Base-by-base conservation (phyloP, 129 eudicot genomes). In the Tanacetum coccineum region DNA sequence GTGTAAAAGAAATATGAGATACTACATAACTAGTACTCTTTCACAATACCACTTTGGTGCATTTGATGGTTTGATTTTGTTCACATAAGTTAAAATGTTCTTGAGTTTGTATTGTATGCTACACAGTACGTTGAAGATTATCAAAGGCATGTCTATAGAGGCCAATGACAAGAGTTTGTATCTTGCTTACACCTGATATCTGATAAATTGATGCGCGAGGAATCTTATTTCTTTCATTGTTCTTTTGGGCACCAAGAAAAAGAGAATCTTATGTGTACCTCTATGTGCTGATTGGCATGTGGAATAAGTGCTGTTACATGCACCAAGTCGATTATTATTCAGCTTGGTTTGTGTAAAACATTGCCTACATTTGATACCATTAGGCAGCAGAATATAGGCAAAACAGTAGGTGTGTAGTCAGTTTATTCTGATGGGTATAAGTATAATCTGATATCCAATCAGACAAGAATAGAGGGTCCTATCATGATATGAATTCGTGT, bases 1-100 rank as follows among this genome's bases (percentile, higher is more conserved):
- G 58, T 66, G 72, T 17, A 52, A 51, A 26, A 71, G 67, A 67
- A 40, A 51, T 49, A 61, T 71, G 62, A 46, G 77, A 73, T 73
- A 22, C 77, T n/a, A 6, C 36, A 36, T 36, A 8, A 36, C 0
- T 36, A 36, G 6, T 36, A 36, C 2, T 5, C 42, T 36, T 36
- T 36, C 42, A 36, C 42, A 36, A 36, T 36, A 36, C 42, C 42
- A 36, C 42, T 36, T 36, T 22, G 25, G 25, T 22, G n/a, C n/a
- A n/a, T n/a, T n/a, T n/a, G n/a, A n/a, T n/a, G n/a, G n/a, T n/a
- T n/a, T n/a, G n/a, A n/a, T n/a, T n/a, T n/a, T n/a, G n/a, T n/a
- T n/a, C n/a, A n/a, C n/a, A 32, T 32, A 32, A 32, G 8, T 32
- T 32, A 32, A 32, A 32, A 5, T 32, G 10, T 36, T 36, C 9